Evolutionary conservation across 306 rosid genomes (phyloP), one percentile per base, ranked within the genome.

Genomic region (Alnus glutinosa): DNA sequence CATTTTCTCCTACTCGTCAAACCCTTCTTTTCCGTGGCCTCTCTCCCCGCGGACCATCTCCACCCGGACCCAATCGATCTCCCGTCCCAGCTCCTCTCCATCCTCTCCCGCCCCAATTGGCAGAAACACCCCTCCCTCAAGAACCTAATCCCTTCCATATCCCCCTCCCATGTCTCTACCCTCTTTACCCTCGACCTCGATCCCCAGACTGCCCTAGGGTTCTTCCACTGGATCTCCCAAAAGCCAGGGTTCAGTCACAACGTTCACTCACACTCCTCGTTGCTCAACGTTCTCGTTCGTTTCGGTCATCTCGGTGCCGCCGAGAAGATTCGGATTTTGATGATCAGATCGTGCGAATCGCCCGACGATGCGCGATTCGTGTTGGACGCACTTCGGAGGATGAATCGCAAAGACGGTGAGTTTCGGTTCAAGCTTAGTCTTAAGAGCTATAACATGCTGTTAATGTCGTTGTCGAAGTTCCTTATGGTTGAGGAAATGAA

Each of bases 51-150:
- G 32, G 72, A 68, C 15, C 51, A 42, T 5, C 37, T 9, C 66
- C 13, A 16, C 74, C 83, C 64, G 67, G 79, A 5, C 51, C 84
- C 73, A 16, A 50, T 47, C 32, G 83, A 89, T 76, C 74, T 93
- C 19, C 42, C 88, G 7, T 79, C 88, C 9, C 88, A 92, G 80
- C 84, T 93, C 51, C 80, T 78, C 83, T 48, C 82, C 79, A 77
- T 91, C 46, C 89, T 93, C 52, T 85, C 89, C 36, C 85, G 66
- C 16, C 94, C 96, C 9, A 79, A 88, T 75, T 92, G 98, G 97
- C 89, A 77, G 54, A 83, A 79, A 58, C 77, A 91, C 32, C 91
- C 96, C 28, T 84, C 89, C 11, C 78, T 91, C 11, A 59, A 84
- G 4, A 61, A 73, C 49, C 59, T 91, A 7, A 59, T 86, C 83